A percentile compares a stretch with the other conserved stretches of the same genome.
These are phyloP conservation scores for Saxophila tyrrhenica DNA, from an alignment of 495 filamentous ascomycete species.

Conservation along the genomic window DNA sequence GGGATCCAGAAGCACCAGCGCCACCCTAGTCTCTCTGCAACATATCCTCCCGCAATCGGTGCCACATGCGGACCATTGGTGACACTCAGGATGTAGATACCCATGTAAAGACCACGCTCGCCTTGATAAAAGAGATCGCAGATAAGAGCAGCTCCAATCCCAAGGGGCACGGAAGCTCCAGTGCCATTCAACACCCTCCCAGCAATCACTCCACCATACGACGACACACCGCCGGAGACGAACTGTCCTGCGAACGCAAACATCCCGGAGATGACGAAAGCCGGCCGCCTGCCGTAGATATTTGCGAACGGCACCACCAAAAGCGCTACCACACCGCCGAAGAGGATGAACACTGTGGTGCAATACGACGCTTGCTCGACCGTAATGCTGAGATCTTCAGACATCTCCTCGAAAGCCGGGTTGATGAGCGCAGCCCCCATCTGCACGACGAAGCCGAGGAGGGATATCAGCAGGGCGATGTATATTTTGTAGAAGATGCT, in stretches of 20 bases:
- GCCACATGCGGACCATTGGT: conserved; percentile 25
- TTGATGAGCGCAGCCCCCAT: conserved; percentile 5
- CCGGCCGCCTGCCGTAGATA: neutral
- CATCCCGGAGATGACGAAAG: conserved; percentile 1
- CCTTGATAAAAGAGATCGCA: conserved; percentile 9
- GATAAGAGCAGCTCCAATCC: conserved; percentile 7
- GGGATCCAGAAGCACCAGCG: conserved; percentile 25
- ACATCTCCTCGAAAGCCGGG: conserved; percentile 8
- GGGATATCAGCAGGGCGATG: conserved; percentile 6
- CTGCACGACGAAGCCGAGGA: conserved; percentile 6
- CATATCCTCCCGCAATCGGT: conserved; percentile 22
- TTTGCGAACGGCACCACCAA: conserved; percentile 7
- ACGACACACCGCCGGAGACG: neutral
- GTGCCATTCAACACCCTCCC: conserved; percentile 10
- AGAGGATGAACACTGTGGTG: conserved; percentile 5
- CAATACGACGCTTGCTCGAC: conserved; percentile 4
- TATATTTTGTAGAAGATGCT: neutral
- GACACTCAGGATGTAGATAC: conserved; percentile 23
- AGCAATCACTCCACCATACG: conserved; percentile 8
- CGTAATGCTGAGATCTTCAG: conserved; percentile 1
- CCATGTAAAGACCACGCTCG: conserved; percentile 17
- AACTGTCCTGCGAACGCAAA: neutral
- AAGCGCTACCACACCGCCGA: conserved; percentile 2
- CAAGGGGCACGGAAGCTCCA: conserved; percentile 1
- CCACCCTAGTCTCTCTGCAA: conserved; percentile 23